Conservation (phyloP, 768 basidiomycete species). For the Scleroderma citrinum region DNA sequence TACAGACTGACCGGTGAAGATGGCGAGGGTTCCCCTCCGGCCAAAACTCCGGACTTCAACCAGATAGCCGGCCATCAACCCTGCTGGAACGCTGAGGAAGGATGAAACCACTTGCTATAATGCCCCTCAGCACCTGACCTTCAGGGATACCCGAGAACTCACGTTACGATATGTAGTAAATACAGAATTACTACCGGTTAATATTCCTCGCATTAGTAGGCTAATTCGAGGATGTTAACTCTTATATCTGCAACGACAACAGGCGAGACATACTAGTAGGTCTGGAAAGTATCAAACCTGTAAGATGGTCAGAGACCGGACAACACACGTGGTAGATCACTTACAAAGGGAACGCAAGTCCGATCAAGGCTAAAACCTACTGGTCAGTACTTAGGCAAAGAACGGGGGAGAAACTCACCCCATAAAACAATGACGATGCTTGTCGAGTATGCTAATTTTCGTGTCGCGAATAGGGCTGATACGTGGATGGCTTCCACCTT, state of each 20-base stretch:
- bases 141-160: not conserved
- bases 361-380: slow-evolving; percentile 53
- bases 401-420: slow-evolving; percentile 33
- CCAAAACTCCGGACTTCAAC: slow-evolving; percentile 48
- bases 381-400: not conserved
- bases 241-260: not conserved
- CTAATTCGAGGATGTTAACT: slow-evolving; percentile 27
- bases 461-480: slow-evolving; percentile 41
- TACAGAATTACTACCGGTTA: too few relatives aligned
- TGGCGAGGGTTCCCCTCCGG: slow-evolving; percentile 46
- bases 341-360: slow-evolving; percentile 67
- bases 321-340: slow-evolving; percentile 6
- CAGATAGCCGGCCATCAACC: slow-evolving; percentile 47
- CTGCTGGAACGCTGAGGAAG: slow-evolving; percentile 53
- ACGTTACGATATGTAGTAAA: slow-evolving; percentile 75
- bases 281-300: slow-evolving; percentile 57
- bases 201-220: slow-evolving; percentile 57
- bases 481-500: slow-evolving; percentile 39
- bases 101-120: slow-evolving; percentile 50
- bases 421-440: slow-evolving; percentile 44
- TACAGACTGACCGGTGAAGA: too few relatives aligned
- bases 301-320: not conserved
- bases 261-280: slow-evolving; percentile 1
- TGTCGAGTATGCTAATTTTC: too few relatives aligned
- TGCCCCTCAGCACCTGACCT: slow-evolving; percentile 6